Evolutionary conservation across 768 basidiomycete genomes (phyloP).

Genomic region (Kwoniella heveanensis): DNA sequence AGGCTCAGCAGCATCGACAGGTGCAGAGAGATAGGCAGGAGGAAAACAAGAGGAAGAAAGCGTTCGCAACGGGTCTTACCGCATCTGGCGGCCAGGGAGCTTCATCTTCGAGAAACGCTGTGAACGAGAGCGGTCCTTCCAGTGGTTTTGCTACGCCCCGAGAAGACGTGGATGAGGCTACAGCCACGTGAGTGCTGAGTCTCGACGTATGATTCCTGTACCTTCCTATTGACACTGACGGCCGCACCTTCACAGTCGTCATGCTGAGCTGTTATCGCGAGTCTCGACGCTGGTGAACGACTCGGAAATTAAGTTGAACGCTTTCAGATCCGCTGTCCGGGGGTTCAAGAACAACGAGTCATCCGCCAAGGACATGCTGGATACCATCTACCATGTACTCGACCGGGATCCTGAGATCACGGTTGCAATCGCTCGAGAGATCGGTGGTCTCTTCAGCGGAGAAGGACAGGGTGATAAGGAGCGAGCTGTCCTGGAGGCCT

Average conservation of each 20-base stretch:
- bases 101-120: not conserved
- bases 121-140: slow-evolving; percentile 15
- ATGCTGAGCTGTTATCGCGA: slow-evolving; percentile 67
- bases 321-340: slow-evolving; percentile 70
- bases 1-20: slow-evolving; percentile 42
- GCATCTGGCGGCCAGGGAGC: not conserved
- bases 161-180: slow-evolving; percentile 52
- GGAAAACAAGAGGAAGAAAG: slow-evolving; percentile 38
- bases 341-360: slow-evolving; percentile 77
- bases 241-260: slow-evolving; percentile 61
- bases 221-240: no score
- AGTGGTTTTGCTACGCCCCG: slow-evolving; percentile 44
- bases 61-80: slow-evolving; percentile 50
- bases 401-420: slow-evolving; percentile 72
- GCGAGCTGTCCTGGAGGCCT: slow-evolving; percentile 69
- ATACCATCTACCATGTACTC: slow-evolving; percentile 80
- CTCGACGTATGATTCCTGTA: no score
- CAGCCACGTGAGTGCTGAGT: slow-evolving; percentile 50
- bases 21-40: slow-evolving; percentile 41
- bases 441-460: slow-evolving; percentile 69
- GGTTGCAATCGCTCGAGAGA: slow-evolving; percentile 58
- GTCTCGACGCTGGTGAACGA: slow-evolving; percentile 58
- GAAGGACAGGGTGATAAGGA: slow-evolving; percentile 75
- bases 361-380: slow-evolving; percentile 79
- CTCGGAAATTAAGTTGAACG: slow-evolving; percentile 55